Base-by-base conservation (phyloP, 2,329 filamentous ascomycete genomes). In the Fusarium sp. region DNA sequence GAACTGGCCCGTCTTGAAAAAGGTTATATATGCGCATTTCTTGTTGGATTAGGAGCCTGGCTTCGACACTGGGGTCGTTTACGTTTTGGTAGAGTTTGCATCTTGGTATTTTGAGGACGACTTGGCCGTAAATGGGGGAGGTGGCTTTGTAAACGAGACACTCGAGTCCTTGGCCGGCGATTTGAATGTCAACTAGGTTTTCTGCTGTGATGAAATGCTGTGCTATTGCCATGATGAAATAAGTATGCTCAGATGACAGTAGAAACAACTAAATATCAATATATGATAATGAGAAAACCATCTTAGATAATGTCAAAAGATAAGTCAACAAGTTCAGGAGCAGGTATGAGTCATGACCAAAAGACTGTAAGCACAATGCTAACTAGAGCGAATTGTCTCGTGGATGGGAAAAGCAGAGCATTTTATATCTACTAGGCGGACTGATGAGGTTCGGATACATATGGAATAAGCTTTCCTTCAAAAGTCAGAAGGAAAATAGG, bases 81-180 rank as follows among this genome's bases (percentile, higher is more conserved):
- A 34, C 46, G 15, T 59, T 59, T 1, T 59, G 56, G 15, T 59
- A 59, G 13, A 59, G 10, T 15, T 42, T 59, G 7, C 44, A 46
- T 38, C 35, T 52, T 2, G 56, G 56, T 0, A 59, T 13, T 15
- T 38, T 53, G 25, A 59, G 54, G 7, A 59, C 54, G 10, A 59
- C 46, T 6, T 5, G 22, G 1, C 31, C 47, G n/a, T 59, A 41
- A 0, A 0, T 5, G 10, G 40, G 26, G 1, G 53, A 45, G 0
- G 1, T 41, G 12, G 40, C 56, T 59, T 59, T 59, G 7, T 53
- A 45, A n/a, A 59, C 56, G 2, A 59, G 31, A 2, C 54, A 59
- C 15, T 59, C 56, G 4, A 59, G 46, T 5, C 56, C 56, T 59
- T 53, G 29, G 1, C 56, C 54, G 3, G 54, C 40, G 13, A 9